Conservation (phyloP, 495 filamentous ascomycete species). For the Xylaria acuta region DNA sequence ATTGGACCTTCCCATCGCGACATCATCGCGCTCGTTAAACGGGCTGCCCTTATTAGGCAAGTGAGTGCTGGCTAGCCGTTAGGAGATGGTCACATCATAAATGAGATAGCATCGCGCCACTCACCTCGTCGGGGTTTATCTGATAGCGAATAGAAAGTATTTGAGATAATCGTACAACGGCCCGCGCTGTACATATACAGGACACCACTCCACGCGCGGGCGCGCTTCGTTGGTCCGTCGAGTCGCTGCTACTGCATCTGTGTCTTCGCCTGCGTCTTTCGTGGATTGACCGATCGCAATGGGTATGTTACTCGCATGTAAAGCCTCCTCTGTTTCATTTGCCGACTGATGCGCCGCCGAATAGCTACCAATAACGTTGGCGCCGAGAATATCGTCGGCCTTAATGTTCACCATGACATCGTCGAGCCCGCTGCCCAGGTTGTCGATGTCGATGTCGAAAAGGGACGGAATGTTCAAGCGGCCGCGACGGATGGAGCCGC, state of each 20-base stretch:
- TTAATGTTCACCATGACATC: constrained; percentile 25
- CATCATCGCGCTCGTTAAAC: neutral
- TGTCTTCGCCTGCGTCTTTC: neutral
- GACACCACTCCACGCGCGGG: neutral
- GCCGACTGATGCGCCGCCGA: neutral
- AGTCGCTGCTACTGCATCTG: neutral
- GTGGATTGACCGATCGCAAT: neutral
- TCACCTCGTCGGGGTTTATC: neutral
- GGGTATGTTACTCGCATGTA: neutral
- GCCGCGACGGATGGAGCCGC: neutral
- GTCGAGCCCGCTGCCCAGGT: constrained; percentile 29
- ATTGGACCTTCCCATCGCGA: neutral
- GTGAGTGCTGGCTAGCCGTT: neutral
- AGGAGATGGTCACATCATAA: neutral
- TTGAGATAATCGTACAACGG: neutral
- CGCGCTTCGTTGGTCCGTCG: neutral
- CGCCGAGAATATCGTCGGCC: constrained; percentile 36
- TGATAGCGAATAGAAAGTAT: constrained; percentile 7
- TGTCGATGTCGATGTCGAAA: neutral
- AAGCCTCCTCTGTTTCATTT: neutral
- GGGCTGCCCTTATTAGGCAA: neutral
- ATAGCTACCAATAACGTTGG: constrained; percentile 6
- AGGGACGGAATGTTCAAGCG: neutral
- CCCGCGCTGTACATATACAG: neutral
- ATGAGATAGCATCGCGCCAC: constrained; percentile 11